A percentile compares a stretch with the other conserved stretches of the same genome.
These are phyloP conservation scores for Cardamine chenopodiifolia DNA, from an alignment of 345 rosid species.

Conservation along the genomic window DNA sequence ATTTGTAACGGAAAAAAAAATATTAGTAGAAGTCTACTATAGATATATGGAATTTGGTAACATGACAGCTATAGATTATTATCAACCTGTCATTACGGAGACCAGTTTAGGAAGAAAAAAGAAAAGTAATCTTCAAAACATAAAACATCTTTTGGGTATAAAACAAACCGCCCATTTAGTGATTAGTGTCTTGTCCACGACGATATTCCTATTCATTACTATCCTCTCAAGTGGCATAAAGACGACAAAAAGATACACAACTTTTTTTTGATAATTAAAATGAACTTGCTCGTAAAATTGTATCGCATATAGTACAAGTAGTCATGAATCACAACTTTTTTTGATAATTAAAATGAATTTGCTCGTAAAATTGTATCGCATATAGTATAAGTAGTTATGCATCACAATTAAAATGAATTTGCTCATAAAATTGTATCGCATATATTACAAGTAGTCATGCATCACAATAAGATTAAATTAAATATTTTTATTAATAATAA, in stretches of 20 bases:
- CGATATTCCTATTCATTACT: slow-evolving; percentile 7
- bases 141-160: slow-evolving; percentile 24
- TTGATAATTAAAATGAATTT: not conserved
- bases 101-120: not conserved
- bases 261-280: too few relatives aligned
- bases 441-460: too few relatives aligned
- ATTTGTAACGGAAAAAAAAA: not conserved
- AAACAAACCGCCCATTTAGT: slow-evolving; percentile 32
- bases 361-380: too few relatives aligned
- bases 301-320: too few relatives aligned
- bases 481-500: too few relatives aligned
- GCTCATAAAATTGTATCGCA: too few relatives aligned
- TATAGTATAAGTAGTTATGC: too few relatives aligned
- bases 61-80: not conserved
- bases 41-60: not conserved
- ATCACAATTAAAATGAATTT: too few relatives aligned
- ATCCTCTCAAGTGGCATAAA: slow-evolving; percentile 24
- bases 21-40: not conserved
- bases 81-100: not conserved
- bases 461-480: too few relatives aligned
- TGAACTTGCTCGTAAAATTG: too few relatives aligned
- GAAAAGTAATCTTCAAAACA: slow-evolving; percentile 29
- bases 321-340: not conserved
- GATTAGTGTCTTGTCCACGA: slow-evolving; percentile 16
- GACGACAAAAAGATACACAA: not conserved